Base-by-base conservation (phyloP, 106 monocot species). In the Ottelia alismoides region DNA sequence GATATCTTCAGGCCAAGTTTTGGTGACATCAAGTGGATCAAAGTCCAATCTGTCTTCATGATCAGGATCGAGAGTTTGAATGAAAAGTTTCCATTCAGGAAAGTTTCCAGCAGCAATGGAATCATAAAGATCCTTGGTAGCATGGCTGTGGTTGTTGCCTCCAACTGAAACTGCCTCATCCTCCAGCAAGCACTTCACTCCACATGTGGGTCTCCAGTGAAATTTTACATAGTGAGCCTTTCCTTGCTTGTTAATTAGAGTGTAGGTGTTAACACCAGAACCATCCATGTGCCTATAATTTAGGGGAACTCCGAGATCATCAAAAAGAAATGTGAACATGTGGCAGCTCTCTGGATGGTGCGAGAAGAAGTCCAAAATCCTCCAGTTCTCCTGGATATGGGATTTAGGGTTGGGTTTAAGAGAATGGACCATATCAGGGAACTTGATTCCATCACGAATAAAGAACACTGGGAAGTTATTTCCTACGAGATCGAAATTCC, bases 381-480 rank as follows among this genome's bases (percentile, higher is more conserved):
- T 63, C 87, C 87, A 87, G 31, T 81, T 72, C 64, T 87, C 87
- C 51, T 87, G 87, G 44, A 87, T 60, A 65, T 87, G 78, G 7
- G 87, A 61, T 32, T 78, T 82, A 12, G 87, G 87, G 59, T 87
- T 87, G n/a, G 87, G 87, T 49, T 87, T 87, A 25, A 87, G 71
- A 22, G 87, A 63, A 65, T 87, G 87, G 48, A 87, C 75, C 82
- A 82, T 82, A 65, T 87, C 87, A 2, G 87, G 82, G 69, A 87
- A 82, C 63, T 87, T 87, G 23, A 87, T 82, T 22, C 87, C 87
- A 45, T 87, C 87, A 16, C 82, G 87, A 51, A 87, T 46, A 44
- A 87, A 87, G 62, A 87, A 87, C n/a, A 87, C 87, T 11, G 87
- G 87, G 69, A 87, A 87, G 61, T 87, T 87, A 59, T 87, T 87